Conservation (phyloP, 176 grass and related monocot species). For the Musa troglodytarum region DNA sequence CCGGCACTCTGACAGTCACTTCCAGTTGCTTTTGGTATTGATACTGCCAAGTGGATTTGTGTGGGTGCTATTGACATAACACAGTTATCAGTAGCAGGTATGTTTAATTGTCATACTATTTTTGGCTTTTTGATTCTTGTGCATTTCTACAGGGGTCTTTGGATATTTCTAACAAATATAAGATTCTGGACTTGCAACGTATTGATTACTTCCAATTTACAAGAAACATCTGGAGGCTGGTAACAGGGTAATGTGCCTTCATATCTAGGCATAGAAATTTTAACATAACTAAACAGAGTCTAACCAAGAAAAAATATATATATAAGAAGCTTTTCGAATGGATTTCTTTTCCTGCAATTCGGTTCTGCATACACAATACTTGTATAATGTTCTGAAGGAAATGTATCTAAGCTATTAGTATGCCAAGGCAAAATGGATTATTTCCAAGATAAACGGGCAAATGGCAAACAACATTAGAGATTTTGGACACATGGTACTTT, state of each 20-base stretch:
- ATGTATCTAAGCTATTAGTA: no score
- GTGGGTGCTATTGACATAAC: slow-evolving; percentile 93
- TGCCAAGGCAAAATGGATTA: no score
- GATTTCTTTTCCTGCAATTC: background rate
- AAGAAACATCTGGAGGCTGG: background rate
- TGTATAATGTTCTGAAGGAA: background rate
- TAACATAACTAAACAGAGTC: no score
- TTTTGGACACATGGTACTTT: no score
- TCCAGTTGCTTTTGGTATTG: slow-evolving; percentile 93
- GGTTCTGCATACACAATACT: background rate
- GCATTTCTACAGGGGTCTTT: background rate
- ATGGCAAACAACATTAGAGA: no score
- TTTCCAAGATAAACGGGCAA: no score
- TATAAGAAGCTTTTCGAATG: background rate
- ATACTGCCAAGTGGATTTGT: slow-evolving; percentile 97
- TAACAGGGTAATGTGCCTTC: background rate
- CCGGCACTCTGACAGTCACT: slow-evolving; percentile 48
- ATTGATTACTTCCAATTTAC: background rate
- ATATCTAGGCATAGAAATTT: no score
- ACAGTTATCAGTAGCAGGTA: slow-evolving; percentile 87
- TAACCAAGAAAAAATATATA: no score
- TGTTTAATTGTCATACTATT: background rate
- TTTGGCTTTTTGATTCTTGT: background rate
- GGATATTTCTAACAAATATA: background rate
- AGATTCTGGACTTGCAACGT: background rate